phyloP scores from a whole-genome alignment of 495 filamentous ascomycete genomes.

The Talaromyces adpressus region DNA sequence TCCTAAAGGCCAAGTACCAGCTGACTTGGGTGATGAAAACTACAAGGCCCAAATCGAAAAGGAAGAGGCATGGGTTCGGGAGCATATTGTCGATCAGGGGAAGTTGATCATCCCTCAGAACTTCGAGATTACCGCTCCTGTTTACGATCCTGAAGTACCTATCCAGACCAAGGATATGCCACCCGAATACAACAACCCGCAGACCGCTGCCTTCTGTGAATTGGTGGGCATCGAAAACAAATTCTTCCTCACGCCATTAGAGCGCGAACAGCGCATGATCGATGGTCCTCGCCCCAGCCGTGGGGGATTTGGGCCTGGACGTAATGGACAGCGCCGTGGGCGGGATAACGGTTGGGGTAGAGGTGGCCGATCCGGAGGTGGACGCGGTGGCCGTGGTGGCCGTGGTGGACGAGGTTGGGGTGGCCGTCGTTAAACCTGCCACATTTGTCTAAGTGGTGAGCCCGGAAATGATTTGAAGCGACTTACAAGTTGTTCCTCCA shows the following conservation, averaged over 20 bases:
- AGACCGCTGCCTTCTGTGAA: conserved; percentile 72
- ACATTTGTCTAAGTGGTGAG: background rate
- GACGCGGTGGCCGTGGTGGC: conserved; percentile 11
- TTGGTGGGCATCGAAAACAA: conserved; percentile 69
- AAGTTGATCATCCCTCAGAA: conserved; percentile 64
- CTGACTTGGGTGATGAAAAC: conserved; percentile 52
- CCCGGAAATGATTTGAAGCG: background rate
- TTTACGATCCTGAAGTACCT: conserved; percentile 42
- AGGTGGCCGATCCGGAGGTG: conserved; percentile 12
- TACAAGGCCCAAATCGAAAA: conserved; percentile 58
- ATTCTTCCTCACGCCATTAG: conserved; percentile 65
- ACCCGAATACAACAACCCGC: conserved; percentile 71
- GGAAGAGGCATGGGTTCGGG: conserved; percentile 68
- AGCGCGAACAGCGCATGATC: conserved; percentile 45
- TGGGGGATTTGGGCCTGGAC: conserved; percentile 13
- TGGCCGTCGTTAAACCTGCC: background rate
- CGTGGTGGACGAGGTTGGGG: conserved; percentile 15
- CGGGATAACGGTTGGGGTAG: conserved; percentile 14
- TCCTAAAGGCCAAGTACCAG: conserved; percentile 33
- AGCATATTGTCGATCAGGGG: conserved; percentile 53
- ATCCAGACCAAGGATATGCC: conserved; percentile 45
- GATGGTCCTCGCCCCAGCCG: conserved; percentile 25
- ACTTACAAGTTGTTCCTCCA: background rate
- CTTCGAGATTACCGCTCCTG: conserved; percentile 69
- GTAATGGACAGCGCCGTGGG: conserved; percentile 10